A percentile compares a stretch with the other conserved stretches of the same genome.
These are phyloP conservation scores for Albatrellus ellisii DNA, from an alignment of 768 basidiomycete species.

Conservation along the genomic window DNA sequence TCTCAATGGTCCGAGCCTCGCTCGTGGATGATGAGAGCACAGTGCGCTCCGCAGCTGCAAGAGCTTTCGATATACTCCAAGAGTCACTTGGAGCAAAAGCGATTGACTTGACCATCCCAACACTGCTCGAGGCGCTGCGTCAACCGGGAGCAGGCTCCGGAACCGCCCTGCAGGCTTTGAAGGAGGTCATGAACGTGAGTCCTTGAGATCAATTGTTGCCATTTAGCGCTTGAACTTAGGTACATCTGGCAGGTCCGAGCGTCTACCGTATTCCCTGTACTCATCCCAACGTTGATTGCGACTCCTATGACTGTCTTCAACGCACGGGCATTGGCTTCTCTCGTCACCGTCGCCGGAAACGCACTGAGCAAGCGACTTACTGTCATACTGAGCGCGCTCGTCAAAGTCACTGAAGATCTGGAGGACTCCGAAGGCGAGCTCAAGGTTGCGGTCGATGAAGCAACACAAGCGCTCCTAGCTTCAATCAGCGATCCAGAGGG, in stretches of 20 bases:
- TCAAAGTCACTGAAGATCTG: constrained; percentile 62
- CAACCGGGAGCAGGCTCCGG: constrained; percentile 92
- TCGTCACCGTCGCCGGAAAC: constrained; percentile 88
- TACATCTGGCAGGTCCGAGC: constrained; percentile 67
- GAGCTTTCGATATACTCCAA: constrained; percentile 84
- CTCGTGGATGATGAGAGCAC: constrained; percentile 81
- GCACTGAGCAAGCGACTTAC: constrained; percentile 79
- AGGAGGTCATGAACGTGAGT: constrained; percentile 87
- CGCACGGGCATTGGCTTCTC: constrained; percentile 75
- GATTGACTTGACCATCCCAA: constrained; percentile 95
- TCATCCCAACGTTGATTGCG: constrained; percentile 86
- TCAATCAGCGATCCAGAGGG: constrained; percentile 84
- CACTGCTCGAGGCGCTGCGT: constrained; percentile 81
- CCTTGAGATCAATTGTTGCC: neutral
- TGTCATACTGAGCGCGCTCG: constrained; percentile 65
- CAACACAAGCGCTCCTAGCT: constrained; percentile 56
- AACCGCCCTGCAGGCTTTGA: constrained; percentile 85
- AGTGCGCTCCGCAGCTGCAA: constrained; percentile 84
- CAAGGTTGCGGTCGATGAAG: constrained; percentile 54
- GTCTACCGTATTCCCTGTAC: constrained; percentile 89
- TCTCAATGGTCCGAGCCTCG: constrained; percentile 68
- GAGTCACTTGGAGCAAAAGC: constrained; percentile 83
- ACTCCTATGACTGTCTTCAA: constrained; percentile 94
- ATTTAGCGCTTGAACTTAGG: constrained; percentile 4
- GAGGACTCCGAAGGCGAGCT: constrained; percentile 54